Percentiles rank a stretch among this genome's conserved stretches.
These are phyloP conservation scores for Nicotiana otophora DNA, from an alignment of 257 asterid genomes.

Conservation along the genomic window DNA sequence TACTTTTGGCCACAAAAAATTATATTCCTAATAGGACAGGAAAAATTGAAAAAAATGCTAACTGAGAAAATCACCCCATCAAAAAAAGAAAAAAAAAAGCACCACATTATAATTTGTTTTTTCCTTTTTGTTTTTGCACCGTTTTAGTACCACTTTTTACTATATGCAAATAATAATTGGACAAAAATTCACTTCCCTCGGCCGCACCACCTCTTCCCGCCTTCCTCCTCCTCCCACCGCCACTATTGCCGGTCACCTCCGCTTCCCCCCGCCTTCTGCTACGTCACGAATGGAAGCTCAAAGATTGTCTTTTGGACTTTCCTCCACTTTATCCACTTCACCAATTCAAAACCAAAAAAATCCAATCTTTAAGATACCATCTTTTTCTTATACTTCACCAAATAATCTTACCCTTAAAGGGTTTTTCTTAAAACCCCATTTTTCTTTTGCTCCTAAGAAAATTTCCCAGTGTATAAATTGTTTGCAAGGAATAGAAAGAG, in stretches of 20 bases:
- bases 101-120: too few species aligned
- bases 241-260: too few species aligned
- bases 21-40: too few species aligned
- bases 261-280: too few species aligned
- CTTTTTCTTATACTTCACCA: slow-evolving; percentile 9
- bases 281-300: slow-evolving; percentile 28
- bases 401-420: slow-evolving; percentile 9
- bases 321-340: slow-evolving; percentile 17
- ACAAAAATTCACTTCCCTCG: background rate
- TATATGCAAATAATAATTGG: background rate
- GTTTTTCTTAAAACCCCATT: slow-evolving; percentile 24
- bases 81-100: too few species aligned
- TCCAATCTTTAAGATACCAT: background rate
- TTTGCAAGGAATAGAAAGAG: slow-evolving; percentile 17
- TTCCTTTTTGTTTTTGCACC: too few species aligned
- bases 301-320: slow-evolving; percentile 11
- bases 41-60: too few species aligned
- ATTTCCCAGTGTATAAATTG: slow-evolving; percentile 15
- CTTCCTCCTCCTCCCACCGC: background rate
- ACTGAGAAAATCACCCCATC: too few species aligned
- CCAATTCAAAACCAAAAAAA: slow-evolving; percentile 20
- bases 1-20: too few species aligned
- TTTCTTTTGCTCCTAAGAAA: slow-evolving; percentile 15
- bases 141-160: too few species aligned
- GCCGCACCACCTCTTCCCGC: background rate